Percentiles rank a stretch among this genome's conserved stretches.
These are phyloP conservation scores for Nissolia schottii DNA, from an alignment of 306 rosid species.

Conservation along the genomic window DNA sequence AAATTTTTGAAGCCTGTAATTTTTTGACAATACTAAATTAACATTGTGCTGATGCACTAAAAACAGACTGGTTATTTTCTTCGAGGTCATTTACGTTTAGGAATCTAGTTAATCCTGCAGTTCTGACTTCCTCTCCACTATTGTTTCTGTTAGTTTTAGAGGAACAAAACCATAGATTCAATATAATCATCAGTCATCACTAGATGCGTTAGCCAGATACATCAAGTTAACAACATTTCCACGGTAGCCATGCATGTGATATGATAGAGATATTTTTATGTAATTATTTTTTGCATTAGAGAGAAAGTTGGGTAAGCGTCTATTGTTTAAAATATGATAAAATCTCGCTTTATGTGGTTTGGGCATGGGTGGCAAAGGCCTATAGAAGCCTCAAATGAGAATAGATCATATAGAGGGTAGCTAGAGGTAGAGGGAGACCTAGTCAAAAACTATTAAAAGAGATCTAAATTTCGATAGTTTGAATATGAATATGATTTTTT, in stretches of 20 bases:
- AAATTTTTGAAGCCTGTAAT: not conserved
- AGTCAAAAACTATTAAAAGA: too few relatives aligned
- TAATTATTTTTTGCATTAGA: too few relatives aligned
- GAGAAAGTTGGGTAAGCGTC: too few relatives aligned
- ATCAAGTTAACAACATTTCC: not conserved
- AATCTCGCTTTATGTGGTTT: too few relatives aligned
- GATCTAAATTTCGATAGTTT: too few relatives aligned
- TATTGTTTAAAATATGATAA: too few relatives aligned
- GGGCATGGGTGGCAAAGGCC: too few relatives aligned
- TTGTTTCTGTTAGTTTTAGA: not conserved
- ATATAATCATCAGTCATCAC: not conserved
- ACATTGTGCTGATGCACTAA: not conserved
- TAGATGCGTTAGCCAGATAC: not conserved
- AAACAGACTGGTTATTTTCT: slow-evolving; percentile 5
- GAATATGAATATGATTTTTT: too few relatives aligned
- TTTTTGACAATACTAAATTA: slow-evolving; percentile 1
- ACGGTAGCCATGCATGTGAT: not conserved
- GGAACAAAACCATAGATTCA: not conserved
- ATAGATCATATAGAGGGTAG: too few relatives aligned
- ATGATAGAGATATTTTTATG: too few relatives aligned
- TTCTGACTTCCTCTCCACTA: not conserved
- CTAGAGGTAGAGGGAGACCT: too few relatives aligned
- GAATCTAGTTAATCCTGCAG: not conserved
- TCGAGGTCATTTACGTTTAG: not conserved
- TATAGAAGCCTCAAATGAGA: not conserved